Conservation (phyloP, 139 green algal genomes). For the Chlorella vulgaris region DNA sequence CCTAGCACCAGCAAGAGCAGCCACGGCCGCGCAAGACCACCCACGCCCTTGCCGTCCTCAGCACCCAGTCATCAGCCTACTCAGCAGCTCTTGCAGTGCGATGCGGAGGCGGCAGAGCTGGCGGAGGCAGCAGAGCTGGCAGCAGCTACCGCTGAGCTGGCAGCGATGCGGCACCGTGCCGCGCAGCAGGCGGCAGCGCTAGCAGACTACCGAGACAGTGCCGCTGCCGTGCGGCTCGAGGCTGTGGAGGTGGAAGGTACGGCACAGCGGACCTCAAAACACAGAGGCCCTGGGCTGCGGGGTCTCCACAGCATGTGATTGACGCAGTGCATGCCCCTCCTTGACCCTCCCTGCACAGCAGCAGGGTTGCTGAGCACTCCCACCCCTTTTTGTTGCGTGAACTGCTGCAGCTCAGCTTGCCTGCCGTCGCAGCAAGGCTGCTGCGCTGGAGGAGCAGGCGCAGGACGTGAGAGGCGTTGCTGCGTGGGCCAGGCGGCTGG, state of each 20-base stretch:
- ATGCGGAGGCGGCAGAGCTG: not conserved
- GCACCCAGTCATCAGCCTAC: not conserved
- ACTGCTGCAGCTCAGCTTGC: not conserved
- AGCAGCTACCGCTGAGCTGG: not conserved
- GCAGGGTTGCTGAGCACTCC: too few species aligned
- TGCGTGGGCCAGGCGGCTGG: not conserved
- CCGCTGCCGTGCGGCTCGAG: not conserved
- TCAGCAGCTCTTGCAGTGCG: not conserved
- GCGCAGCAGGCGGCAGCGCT: slow-evolving; percentile 4
- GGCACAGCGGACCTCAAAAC: too few species aligned
- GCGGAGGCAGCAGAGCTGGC: too few species aligned
- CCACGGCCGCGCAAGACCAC: too few species aligned
- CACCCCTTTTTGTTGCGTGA: too few species aligned
- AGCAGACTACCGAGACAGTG: not conserved
- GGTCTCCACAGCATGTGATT: too few species aligned
- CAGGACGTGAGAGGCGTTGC: not conserved
- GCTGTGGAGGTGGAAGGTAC: not conserved
- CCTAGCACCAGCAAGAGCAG: too few species aligned
- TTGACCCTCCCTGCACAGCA: too few species aligned
- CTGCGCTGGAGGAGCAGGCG: not conserved
- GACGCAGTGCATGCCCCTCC: too few species aligned
- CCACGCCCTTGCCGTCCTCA: not conserved
- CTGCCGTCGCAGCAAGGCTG: not conserved
- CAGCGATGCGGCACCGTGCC: not conserved
- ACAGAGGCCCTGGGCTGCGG: too few species aligned